Conservation (phyloP, 2,329 filamentous ascomycete species). For the Phaeoacremonium minimum region DNA sequence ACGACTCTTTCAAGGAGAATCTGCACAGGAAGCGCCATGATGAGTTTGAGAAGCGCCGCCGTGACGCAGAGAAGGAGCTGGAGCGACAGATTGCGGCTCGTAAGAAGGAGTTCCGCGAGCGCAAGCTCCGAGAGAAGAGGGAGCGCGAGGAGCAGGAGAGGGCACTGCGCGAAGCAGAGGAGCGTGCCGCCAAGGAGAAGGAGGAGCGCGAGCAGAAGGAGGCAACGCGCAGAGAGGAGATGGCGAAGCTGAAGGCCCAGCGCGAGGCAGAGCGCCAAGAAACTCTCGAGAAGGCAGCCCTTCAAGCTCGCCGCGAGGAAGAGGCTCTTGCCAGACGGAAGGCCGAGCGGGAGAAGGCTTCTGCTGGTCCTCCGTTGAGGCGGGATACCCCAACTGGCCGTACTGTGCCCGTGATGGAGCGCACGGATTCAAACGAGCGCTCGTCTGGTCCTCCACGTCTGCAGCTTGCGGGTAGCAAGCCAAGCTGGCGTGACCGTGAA, state of each 20-base stretch:
- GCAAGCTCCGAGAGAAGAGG: constrained; percentile 74
- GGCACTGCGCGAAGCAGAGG: constrained; percentile 76
- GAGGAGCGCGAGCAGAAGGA: constrained; percentile 78
- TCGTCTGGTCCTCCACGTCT: constrained; percentile 50
- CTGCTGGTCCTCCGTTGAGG: constrained; percentile 23
- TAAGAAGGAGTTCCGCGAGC: constrained; percentile 83
- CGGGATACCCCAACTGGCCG: constrained; percentile 32
- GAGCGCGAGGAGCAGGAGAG: constrained; percentile 83
- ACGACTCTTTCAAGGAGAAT: constrained; percentile 77
- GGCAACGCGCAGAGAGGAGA: constrained; percentile 71
- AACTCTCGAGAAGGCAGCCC: constrained; percentile 55
- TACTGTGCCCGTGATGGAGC: constrained; percentile 28
- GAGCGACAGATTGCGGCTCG: constrained; percentile 86
- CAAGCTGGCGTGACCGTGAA: constrained; percentile 58
- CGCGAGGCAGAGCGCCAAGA: constrained; percentile 67
- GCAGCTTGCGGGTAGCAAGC: constrained; percentile 43
- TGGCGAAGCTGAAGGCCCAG: constrained; percentile 64
- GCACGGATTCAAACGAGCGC: constrained; percentile 39
- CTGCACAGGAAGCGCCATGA: constrained; percentile 85
- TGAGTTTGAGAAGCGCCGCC: constrained; percentile 92
- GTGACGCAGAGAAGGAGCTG: constrained; percentile 86
- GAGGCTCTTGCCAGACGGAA: constrained; percentile 76
- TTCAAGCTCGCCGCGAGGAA: constrained; percentile 80
- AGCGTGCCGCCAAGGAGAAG: constrained; percentile 74
- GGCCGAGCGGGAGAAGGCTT: constrained; percentile 55